Conservation (phyloP, 352 stramenopile species). For the Globisporangium solare region DNA sequence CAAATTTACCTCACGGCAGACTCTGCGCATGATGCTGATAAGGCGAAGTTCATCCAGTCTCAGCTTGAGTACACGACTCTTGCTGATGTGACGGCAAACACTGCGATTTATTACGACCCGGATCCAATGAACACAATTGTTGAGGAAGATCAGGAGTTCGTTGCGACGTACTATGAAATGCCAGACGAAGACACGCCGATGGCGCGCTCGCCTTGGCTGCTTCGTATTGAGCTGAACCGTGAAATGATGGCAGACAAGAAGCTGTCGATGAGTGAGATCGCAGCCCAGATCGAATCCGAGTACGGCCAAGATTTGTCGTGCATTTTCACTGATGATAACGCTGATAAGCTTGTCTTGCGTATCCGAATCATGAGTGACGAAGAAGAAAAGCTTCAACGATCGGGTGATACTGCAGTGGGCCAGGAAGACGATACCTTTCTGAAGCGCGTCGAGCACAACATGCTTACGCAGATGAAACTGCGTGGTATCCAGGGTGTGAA, state of each 20-base stretch:
- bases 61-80: constrained; percentile 98
- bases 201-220: constrained; percentile 94
- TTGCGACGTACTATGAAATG: constrained; percentile 98
- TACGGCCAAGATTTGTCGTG: constrained; percentile 95
- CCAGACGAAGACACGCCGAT: constrained; percentile 95
- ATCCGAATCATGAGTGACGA: constrained; percentile 97
- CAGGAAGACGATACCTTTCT: constrained; percentile 95
- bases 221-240: constrained; percentile 98
- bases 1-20: constrained; percentile 94
- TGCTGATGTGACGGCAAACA: constrained; percentile 94
- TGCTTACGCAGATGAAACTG: constrained; percentile 96
- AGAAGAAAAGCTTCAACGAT: constrained; percentile 81
- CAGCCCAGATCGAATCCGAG: constrained; percentile 92
- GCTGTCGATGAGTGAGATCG: constrained; percentile 96
- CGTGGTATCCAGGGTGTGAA: constrained; percentile 97
- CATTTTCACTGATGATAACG: constrained; percentile 98
- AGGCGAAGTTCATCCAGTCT: constrained; percentile 90
- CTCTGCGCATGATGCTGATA: constrained; percentile 80
- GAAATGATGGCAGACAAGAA: constrained; percentile 98
- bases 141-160: constrained; percentile 95
- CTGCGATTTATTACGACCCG: constrained; percentile 99
- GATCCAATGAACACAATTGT: constrained; percentile 97
- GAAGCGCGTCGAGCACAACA: constrained; percentile 97
- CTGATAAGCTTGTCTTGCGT: constrained; percentile 94
- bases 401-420: constrained; percentile 79